Conservation (phyloP, 1,284 basidiomycete genomes). For the Schizophyllum amplum region DNA sequence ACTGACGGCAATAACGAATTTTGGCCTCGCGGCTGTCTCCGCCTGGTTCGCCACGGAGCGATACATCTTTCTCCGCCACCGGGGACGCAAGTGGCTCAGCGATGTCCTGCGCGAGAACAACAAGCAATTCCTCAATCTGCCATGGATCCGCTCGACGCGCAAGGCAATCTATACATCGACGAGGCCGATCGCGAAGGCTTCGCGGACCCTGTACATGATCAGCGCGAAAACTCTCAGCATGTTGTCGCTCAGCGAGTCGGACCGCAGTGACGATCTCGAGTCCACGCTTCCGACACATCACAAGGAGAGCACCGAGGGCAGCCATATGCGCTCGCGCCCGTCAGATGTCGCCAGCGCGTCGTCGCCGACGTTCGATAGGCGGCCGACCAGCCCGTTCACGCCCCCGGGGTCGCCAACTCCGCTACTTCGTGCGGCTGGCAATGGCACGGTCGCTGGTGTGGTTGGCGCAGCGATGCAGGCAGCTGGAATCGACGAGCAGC, state of each 20-base stretch:
- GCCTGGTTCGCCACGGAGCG: constrained; percentile 73
- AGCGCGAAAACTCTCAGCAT: not conserved
- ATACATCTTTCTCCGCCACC: constrained; percentile 60
- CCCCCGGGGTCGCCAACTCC: not conserved
- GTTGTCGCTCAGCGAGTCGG: not conserved
- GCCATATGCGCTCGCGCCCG: not conserved
- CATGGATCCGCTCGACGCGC: not conserved
- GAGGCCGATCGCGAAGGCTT: not conserved
- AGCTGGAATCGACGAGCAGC: not conserved
- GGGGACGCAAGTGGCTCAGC: constrained; percentile 67
- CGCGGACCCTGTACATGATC: not conserved
- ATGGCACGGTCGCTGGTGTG: not conserved
- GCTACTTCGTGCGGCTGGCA: too few species aligned
- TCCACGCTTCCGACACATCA: not conserved
- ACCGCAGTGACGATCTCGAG: not conserved
- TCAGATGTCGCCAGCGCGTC: not conserved
- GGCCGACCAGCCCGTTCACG: not conserved
- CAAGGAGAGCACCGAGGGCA: not conserved
- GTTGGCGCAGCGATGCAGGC: constrained; percentile 1
- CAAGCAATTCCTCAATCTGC: constrained; percentile 28
- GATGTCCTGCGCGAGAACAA: constrained; percentile 52
- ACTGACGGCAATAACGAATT: constrained; percentile 65
- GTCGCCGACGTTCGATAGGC: not conserved
- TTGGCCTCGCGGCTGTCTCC: constrained; percentile 67
- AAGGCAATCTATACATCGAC: not conserved